Conservation (phyloP, 768 basidiomycete genomes). For the Podaxis mareebaensis region DNA sequence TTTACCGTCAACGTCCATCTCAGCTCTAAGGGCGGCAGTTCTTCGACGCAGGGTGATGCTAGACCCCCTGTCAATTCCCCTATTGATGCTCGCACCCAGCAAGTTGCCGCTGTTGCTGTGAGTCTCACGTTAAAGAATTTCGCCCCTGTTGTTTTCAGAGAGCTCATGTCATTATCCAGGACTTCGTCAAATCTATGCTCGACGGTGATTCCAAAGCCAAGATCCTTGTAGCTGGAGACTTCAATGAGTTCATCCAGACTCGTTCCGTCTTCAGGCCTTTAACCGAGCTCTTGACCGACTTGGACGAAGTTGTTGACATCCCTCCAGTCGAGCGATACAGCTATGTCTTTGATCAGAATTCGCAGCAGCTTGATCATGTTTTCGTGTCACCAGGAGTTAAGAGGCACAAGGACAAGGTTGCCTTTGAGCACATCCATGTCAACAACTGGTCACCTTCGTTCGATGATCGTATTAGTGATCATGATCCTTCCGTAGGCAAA, state of each 20-base stretch:
- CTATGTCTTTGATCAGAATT: conserved; percentile 61
- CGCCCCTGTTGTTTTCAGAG: conserved; percentile 1
- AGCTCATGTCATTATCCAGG: conserved; percentile 28
- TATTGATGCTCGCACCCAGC: conserved; percentile 46
- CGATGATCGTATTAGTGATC: conserved; percentile 50
- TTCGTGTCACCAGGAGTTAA: conserved; percentile 50
- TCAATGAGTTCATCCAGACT: conserved; percentile 60
- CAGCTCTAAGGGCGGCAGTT: conserved; percentile 57
- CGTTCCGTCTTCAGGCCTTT: conserved; percentile 52
- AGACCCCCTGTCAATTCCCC: conserved; percentile 59
- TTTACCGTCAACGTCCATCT: conserved; percentile 65
- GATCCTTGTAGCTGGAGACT: conserved; percentile 59
- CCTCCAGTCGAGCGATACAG: conserved; percentile 55
- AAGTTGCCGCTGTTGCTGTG: conserved; percentile 54
- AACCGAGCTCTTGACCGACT: conserved; percentile 40
- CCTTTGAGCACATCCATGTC: conserved; percentile 60
- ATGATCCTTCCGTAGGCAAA: conserved; percentile 58
- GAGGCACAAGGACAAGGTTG: conserved; percentile 37
- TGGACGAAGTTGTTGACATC: conserved; percentile 51
- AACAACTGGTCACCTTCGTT: conserved; percentile 55
- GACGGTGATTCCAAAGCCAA: conserved; percentile 42
- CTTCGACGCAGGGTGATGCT: conserved; percentile 54
- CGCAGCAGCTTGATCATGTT: conserved; percentile 59
- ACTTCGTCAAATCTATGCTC: conserved; percentile 49
- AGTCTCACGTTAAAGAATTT: conserved; percentile 20